Conservation (phyloP, 345 rosid genomes). For the Eucalyptus pauciflora region DNA sequence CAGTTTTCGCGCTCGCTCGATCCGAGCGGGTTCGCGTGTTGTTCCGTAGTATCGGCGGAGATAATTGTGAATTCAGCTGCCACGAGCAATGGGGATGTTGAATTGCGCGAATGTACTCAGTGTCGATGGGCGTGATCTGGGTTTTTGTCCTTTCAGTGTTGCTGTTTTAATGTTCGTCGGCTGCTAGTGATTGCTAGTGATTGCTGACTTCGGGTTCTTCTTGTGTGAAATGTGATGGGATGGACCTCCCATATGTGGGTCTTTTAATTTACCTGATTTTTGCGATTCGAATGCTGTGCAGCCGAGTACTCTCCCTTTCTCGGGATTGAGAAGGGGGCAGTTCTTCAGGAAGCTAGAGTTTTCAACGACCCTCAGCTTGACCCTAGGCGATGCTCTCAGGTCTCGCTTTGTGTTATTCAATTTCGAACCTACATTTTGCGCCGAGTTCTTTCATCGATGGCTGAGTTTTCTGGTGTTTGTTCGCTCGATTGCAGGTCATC, state of each 20-base stretch:
- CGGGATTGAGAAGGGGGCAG: conserved; percentile 98
- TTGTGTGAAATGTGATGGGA: neutral
- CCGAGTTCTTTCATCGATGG: neutral
- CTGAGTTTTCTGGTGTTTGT: neutral
- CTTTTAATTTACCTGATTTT: neutral
- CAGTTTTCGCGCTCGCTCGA: neutral
- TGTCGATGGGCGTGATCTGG: neutral
- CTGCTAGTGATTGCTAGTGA: neutral
- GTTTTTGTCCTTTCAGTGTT: neutral
- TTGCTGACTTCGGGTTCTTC: neutral
- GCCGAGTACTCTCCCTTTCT: conserved; percentile 90
- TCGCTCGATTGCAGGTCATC: conserved; percentile 48
- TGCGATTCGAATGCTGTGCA: conserved; percentile 1
- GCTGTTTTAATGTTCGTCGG: neutral
- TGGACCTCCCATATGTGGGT: neutral
- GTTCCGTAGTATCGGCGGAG: neutral
- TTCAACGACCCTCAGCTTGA: conserved; percentile 98
- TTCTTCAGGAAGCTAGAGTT: conserved; percentile 96
- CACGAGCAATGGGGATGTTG: neutral
- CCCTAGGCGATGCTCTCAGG: conserved; percentile 98
- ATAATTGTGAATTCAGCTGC: neutral
- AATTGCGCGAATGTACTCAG: neutral
- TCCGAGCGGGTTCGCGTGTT: neutral
- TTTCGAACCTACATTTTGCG: neutral
- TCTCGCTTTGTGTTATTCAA: conserved; percentile 1